Percentiles rank a stretch among this genome's conserved stretches.
These are phyloP conservation scores for Didymella keratinophila DNA, from an alignment of 2,329 filamentous ascomycete species.

Conservation along the genomic window DNA sequence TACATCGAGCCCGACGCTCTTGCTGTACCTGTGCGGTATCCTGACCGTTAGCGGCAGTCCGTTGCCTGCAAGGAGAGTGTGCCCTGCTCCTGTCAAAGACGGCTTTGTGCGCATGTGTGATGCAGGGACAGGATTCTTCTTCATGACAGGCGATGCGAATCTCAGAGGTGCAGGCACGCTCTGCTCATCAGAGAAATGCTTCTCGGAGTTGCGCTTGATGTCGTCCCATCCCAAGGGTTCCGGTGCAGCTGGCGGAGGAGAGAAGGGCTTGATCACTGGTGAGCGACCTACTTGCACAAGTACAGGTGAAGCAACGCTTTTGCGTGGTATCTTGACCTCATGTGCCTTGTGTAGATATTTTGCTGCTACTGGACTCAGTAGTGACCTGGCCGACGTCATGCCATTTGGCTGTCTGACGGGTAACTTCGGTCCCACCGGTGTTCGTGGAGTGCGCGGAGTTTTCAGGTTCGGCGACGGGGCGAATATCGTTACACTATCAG, in stretches of 20 bases:
- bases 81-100: constrained; percentile 28
- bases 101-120: constrained; percentile 26
- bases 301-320: constrained; percentile 16
- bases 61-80: constrained; percentile 25
- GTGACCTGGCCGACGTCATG: constrained; percentile 12
- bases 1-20: constrained; percentile 30
- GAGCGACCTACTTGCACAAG: constrained; percentile 17
- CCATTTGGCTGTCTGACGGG: constrained; percentile 15
- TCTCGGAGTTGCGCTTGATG: constrained; percentile 32
- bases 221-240: constrained; percentile 42
- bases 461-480: constrained; percentile 32
- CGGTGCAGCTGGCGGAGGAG: constrained; percentile 19
- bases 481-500: constrained; percentile 38
- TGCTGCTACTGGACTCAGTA: constrained; percentile 16
- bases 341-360: constrained; percentile 18
- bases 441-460: constrained; percentile 32
- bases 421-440: constrained; percentile 19
- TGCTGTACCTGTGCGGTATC: constrained; percentile 25
- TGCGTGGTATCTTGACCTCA: constrained; percentile 18
- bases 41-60: constrained; percentile 36
- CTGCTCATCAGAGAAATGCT: constrained; percentile 11
- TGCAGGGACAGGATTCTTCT: constrained; percentile 24
- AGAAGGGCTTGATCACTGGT: constrained; percentile 16
- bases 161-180: constrained; percentile 21
- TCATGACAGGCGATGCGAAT: constrained; percentile 15